Percentiles rank a stretch among this genome's conserved stretches.
Conservation (phyloP, 2,329 filamentous ascomycete genomes). For the Colletotrichum sp. region DNA sequence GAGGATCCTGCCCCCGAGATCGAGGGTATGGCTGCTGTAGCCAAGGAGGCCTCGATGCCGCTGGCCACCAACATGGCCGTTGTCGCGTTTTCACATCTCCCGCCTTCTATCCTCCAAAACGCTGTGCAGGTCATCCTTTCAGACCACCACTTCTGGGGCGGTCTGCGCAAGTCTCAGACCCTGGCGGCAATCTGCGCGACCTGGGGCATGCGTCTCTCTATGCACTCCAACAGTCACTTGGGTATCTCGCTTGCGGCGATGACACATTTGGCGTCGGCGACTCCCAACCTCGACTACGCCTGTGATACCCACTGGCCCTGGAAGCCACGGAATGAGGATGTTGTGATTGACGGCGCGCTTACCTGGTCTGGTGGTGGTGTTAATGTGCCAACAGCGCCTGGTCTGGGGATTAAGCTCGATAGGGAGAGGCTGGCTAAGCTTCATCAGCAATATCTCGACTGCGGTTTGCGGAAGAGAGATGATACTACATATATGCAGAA, state of each 20-base stretch:
- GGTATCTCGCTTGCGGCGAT: conserved; percentile 47
- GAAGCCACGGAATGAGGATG: conserved; percentile 46
- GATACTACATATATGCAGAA: conserved; percentile 41
- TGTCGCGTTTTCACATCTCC: conserved; percentile 43
- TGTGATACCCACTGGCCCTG: conserved; percentile 51
- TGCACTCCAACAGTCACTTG: conserved; percentile 49
- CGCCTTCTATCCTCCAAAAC: conserved; percentile 38
- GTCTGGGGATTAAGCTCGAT: conserved; percentile 42
- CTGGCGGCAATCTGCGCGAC: conserved; percentile 41
- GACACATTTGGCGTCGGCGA: conserved; percentile 46
- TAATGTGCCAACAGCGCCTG: conserved; percentile 36
- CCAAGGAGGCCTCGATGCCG: conserved; percentile 42
- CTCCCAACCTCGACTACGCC: conserved; percentile 44
- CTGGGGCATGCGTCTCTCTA: conserved; percentile 44
- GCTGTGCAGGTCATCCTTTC: conserved; percentile 45
- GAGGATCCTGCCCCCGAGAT: conserved; percentile 45
- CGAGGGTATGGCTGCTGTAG: conserved; percentile 47
- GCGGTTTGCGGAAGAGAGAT: conserved; percentile 38
- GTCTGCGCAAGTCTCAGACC: conserved; percentile 42
- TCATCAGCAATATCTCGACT: conserved; percentile 42
- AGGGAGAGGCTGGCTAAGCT: conserved; percentile 35
- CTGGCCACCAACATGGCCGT: conserved; percentile 49
- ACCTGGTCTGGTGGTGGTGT: conserved; percentile 40
- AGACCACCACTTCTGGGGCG: conserved; percentile 49
- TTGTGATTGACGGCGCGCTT: conserved; percentile 39